Evolutionary conservation across 768 basidiomycete species (phyloP), one percentile per base, ranked within the genome.

Genomic region (Agaricus sinodeliciosus): DNA sequence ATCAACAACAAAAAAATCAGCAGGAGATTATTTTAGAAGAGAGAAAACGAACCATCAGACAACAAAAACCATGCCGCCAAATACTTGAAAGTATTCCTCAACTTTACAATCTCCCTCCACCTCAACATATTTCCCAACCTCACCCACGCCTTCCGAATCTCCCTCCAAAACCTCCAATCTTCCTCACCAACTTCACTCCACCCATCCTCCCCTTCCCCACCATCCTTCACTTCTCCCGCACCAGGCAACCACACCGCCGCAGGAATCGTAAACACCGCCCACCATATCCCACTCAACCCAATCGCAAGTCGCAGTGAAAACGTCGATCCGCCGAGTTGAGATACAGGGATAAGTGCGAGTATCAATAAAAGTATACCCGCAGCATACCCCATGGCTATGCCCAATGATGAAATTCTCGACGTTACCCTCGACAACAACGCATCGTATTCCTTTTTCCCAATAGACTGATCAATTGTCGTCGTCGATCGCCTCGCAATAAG

Each of bases 31-130:
- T 3, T 8, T 11, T 11, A 31, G 11, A 8, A 31, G 2, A 7
- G 26, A 35, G 35, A 22, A 7, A 27, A 67, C 79, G 41, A 48
- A 89, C 92, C 90, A 61, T 98, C 94, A 1, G 89, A 91, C 19
- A 98, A 79, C 11, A 98, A 76, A 65, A 96, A 94, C 94, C 94
- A 97, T 0, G 95, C 92, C 4, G 84, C 79, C 40, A 97, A 83
- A 60, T 91, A 97, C 58, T 78, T 78, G 73, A 94, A 98, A 1
- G 94, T 93, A 61, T 92, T 85, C 27, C 78, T 76, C 13, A 97
- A 72, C 48, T 78, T 78, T 64, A 78, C 78, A 37, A 94, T 81
- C 62, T 95, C 85, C 7, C 68, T 70, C 75, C 81, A 84, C 1
- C 72, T 73, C 18, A 97, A 71, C 87, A 93, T 93, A 28, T 69